phyloP scores from a whole-genome alignment of 164 flowering plant species.

The Aristolochia contorta region DNA sequence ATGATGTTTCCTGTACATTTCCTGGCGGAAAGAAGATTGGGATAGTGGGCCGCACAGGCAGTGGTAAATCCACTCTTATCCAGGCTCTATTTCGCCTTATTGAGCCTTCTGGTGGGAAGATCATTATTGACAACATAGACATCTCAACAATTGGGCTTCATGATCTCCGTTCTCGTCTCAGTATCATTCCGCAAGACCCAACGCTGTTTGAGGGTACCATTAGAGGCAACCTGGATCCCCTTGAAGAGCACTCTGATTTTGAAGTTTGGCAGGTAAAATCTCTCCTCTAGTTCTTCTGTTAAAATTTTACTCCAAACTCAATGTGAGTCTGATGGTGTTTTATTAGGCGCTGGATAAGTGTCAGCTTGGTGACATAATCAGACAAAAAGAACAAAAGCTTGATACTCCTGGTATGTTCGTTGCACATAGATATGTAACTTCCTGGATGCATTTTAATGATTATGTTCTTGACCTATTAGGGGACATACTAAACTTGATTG shows the following conservation, averaged over 20 bases:
- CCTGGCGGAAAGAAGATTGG: constrained; percentile 95
- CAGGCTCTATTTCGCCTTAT: constrained; percentile 86
- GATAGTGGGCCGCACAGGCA: constrained; percentile 95
- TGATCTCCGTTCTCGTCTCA: constrained; percentile 76
- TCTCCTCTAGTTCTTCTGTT: neutral
- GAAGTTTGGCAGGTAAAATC: constrained; percentile 78
- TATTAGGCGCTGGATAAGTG: constrained; percentile 89
- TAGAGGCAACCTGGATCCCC: constrained; percentile 87
- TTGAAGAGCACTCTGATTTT: constrained; percentile 75
- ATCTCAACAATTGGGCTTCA: constrained; percentile 84
- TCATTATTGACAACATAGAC: constrained; percentile 78
- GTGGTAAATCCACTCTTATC: constrained; percentile 93
- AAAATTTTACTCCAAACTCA: neutral
- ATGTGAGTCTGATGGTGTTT: constrained; percentile 11
- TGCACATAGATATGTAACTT: neutral
- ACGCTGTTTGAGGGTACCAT: constrained; percentile 90
- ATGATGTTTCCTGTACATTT: constrained; percentile 61
- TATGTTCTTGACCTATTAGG: neutral
- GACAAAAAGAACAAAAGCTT: constrained; percentile 70
- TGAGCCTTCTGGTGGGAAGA: constrained; percentile 76
- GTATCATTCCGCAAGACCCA: constrained; percentile 97
- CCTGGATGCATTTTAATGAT: neutral
- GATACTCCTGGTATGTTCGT: constrained; percentile 70
- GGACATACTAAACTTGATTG: neutral
- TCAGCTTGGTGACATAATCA: constrained; percentile 79